Percentiles rank a stretch among this genome's conserved stretches.
Evolutionary conservation across 1,139 yeast genomes (phyloP).

Genomic region (Pichia sp.): DNA sequence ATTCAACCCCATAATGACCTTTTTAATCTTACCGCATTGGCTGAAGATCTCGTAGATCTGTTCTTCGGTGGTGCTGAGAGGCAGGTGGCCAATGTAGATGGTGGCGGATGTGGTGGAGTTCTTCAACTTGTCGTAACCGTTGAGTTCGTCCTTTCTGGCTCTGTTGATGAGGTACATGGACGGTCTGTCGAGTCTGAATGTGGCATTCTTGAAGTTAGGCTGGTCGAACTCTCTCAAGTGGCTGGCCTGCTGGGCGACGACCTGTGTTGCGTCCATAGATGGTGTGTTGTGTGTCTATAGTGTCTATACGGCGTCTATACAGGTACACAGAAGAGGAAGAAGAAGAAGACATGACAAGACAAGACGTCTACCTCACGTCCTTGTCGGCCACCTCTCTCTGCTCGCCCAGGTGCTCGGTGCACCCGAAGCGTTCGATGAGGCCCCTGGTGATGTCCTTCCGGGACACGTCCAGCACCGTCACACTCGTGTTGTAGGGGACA

Average conservation of each 20-base stretch:
- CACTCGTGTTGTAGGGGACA: slow-evolving; percentile 73
- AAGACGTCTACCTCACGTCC: background rate
- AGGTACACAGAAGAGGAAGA: no score
- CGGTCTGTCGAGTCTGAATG: slow-evolving; percentile 72
- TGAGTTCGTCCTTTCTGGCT: slow-evolving; percentile 50
- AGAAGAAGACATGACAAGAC: no score
- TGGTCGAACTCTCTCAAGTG: slow-evolving; percentile 46
- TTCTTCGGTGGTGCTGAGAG: slow-evolving; percentile 91
- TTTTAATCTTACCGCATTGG: slow-evolving; percentile 72
- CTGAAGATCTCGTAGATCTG: slow-evolving; percentile 84
- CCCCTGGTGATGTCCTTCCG: slow-evolving; percentile 33
- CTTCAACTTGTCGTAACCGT: slow-evolving; percentile 54
- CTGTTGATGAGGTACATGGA: slow-evolving; percentile 73
- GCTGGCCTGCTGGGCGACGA: slow-evolving; percentile 5
- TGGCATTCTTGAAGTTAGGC: slow-evolving; percentile 53
- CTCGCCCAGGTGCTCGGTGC: slow-evolving; percentile 62
- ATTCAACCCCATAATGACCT: slow-evolving; percentile 92
- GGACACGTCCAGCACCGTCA: slow-evolving; percentile 58
- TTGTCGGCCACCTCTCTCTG: slow-evolving; percentile 27
- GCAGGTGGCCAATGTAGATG: slow-evolving; percentile 81
- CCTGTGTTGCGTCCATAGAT: slow-evolving; percentile 4
- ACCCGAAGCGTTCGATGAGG: slow-evolving; percentile 48
- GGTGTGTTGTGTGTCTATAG: background rate
- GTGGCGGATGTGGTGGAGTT: slow-evolving; percentile 68
- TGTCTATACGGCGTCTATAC: background rate